A percentile compares a stretch with the other conserved stretches of the same genome.
These are phyloP conservation scores for Petasospora fabianii DNA, from an alignment of 1,139 yeast genomes.

Conservation along the genomic window DNA sequence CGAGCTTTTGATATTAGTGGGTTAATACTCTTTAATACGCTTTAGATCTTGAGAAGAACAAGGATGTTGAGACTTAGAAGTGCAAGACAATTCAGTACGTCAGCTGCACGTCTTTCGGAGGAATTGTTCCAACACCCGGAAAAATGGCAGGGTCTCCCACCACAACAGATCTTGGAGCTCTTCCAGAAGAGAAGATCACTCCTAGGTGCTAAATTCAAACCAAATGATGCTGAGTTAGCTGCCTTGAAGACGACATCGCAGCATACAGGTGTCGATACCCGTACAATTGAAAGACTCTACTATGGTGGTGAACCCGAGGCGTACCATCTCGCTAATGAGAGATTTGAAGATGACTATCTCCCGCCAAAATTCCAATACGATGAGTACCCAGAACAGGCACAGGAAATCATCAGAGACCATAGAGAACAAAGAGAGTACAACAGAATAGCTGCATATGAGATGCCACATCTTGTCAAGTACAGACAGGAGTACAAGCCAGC, in stretches of 20 bases:
- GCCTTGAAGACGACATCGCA: constrained; percentile 41
- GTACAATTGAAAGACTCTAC: constrained; percentile 34
- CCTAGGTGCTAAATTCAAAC: constrained; percentile 55
- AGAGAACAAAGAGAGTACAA: constrained; percentile 62
- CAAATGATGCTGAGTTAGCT: constrained; percentile 43
- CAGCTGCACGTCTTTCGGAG: constrained; percentile 12
- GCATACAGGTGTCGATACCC: constrained; percentile 32
- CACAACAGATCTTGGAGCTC: constrained; percentile 56
- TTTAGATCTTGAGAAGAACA: too few species aligned
- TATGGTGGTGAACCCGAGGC: constrained; percentile 36
- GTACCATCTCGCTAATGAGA: constrained; percentile 28
- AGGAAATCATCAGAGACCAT: constrained; percentile 56
- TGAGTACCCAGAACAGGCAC: constrained; percentile 60
- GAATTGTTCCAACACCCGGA: constrained; percentile 43
- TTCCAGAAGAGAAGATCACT: constrained; percentile 55
- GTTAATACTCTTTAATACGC: too few species aligned
- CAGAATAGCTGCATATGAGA: constrained; percentile 85
- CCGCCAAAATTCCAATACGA: constrained; percentile 33
- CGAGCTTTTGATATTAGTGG: too few species aligned
- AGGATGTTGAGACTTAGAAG: constrained; percentile 16
- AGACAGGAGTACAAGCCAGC: constrained; percentile 60
- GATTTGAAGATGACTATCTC: constrained; percentile 32
- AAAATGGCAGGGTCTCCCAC: constrained; percentile 65
- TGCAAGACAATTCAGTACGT: constrained; percentile 16
- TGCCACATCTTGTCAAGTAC: constrained; percentile 77